A percentile compares a stretch with the other conserved stretches of the same genome.
These are phyloP conservation scores for Torulaspora globosa DNA, from an alignment of 1,139 yeast species.

Conservation along the genomic window DNA sequence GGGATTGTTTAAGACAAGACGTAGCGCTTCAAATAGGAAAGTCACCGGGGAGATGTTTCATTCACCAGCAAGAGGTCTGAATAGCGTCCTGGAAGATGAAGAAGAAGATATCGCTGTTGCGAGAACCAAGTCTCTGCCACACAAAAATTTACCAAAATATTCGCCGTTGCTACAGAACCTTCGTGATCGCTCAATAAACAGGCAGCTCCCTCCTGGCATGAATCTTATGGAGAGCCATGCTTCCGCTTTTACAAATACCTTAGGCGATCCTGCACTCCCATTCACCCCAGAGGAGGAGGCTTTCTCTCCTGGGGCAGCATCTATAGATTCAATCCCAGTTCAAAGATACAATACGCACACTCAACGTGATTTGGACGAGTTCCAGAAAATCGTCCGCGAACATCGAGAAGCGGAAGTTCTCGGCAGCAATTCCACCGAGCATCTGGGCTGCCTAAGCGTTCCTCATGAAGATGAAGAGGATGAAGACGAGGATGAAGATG, in stretches of 20 bases:
- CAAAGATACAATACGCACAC: conserved; percentile 10
- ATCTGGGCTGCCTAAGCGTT: conserved; percentile 3
- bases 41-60: conserved; percentile 7
- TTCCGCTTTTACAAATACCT: conserved; percentile 2
- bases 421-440: conserved; percentile 5
- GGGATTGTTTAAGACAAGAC: conserved; percentile 20
- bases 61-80: conserved; percentile 11
- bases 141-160: not conserved
- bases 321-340: conserved; percentile 3
- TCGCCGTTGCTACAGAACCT: not conserved
- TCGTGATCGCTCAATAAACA: conserved; percentile 3
- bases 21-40: conserved; percentile 9
- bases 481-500: conserved; percentile 16
- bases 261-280: conserved; percentile 3
- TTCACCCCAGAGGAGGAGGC: conserved; percentile 9
- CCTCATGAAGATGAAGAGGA: conserved; percentile 17
- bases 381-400: conserved; percentile 20
- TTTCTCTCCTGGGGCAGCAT: conserved; percentile 3
- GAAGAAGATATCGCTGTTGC: conserved; percentile 10
- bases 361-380: conserved; percentile 19
- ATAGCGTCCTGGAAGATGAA: conserved; percentile 14
- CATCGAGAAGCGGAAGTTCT: conserved; percentile 18
- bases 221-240: conserved; percentile 6
- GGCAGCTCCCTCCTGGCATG: conserved; percentile 5
- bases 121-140: conserved; percentile 8